Evolutionary conservation across 2,329 filamentous ascomycete species (phyloP).

Genomic region (Diaporthe vaccinii): DNA sequence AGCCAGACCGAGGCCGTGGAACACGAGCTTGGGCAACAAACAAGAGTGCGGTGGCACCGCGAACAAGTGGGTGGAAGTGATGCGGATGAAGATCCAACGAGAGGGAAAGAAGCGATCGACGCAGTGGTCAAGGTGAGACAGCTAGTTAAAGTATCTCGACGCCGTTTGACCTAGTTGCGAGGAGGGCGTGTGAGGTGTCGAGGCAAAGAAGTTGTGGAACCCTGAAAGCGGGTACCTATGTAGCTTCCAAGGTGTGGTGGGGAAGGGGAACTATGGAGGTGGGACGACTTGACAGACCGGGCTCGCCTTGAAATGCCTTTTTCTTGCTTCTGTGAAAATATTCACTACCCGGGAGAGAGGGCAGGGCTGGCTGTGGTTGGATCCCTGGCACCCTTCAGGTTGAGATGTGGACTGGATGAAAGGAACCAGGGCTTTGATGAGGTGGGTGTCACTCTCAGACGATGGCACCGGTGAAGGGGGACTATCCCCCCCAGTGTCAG

Average conservation of each 20-base stretch:
- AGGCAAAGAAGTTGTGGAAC: conserved; percentile 37
- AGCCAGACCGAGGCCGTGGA: conserved; percentile 28
- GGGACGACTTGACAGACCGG: conserved; percentile 24
- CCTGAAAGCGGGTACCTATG: conserved; percentile 33
- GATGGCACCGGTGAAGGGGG: background rate
- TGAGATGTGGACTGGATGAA: background rate
- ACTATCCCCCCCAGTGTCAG: conserved; percentile 2
- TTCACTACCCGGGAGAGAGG: background rate
- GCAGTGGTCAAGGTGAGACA: conserved; percentile 21
- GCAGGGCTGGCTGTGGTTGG: background rate
- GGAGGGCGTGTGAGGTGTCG: conserved; percentile 29
- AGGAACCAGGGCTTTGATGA: background rate
- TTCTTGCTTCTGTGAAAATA: conserved; percentile 2
- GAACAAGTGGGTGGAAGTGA: background rate
- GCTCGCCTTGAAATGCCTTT: background rate
- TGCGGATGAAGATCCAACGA: background rate
- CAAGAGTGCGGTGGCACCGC: background rate
- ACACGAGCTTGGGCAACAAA: conserved; percentile 11
- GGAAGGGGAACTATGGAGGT: conserved; percentile 29
- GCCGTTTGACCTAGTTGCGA: conserved; percentile 34
- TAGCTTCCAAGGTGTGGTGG: conserved; percentile 35
- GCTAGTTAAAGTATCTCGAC: conserved; percentile 36
- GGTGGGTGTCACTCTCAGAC: conserved; percentile 6
- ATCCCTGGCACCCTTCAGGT: background rate
- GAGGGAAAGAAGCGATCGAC: conserved; percentile 3